A percentile compares a stretch with the other conserved stretches of the same genome.
These are phyloP conservation scores for Neurospora sp. DNA, from an alignment of 495 filamentous ascomycete species.

Conservation along the genomic window DNA sequence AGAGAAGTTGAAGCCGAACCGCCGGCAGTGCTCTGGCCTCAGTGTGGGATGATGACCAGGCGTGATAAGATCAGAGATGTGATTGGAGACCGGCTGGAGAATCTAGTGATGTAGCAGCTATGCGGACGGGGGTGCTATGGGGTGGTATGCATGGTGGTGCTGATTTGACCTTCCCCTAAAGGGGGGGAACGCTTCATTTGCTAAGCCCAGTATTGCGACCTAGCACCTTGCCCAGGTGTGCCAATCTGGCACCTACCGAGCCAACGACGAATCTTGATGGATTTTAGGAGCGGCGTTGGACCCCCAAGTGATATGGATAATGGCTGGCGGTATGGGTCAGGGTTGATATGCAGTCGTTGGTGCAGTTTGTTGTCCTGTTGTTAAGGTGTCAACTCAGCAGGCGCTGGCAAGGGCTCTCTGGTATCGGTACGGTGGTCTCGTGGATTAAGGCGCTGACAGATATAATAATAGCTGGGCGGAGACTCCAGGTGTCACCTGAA, in stretches of 20 bases:
- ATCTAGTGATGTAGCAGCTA: conserved; percentile 13
- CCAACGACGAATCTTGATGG: background rate
- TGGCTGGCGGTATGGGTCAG: background rate
- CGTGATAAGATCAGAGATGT: background rate
- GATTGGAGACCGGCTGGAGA: background rate
- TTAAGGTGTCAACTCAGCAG: background rate
- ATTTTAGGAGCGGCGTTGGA: background rate
- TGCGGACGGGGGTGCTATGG: conserved; percentile 3
- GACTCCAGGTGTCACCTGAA: background rate
- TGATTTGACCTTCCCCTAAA: background rate
- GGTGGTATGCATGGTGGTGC: background rate
- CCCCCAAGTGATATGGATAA: background rate
- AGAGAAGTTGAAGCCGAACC: background rate
- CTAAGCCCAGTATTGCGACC: background rate
- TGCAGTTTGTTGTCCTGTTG: background rate
- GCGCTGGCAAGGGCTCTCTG: background rate
- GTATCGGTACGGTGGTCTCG: background rate
- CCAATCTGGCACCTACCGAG: background rate
- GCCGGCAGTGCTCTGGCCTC: background rate
- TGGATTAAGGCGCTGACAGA: background rate
- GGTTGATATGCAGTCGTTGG: background rate
- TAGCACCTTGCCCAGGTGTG: background rate
- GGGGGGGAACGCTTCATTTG: background rate
- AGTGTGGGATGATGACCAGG: background rate
- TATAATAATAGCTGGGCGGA: background rate